Percentiles rank a stretch among this genome's conserved stretches.
Evolutionary conservation across 306 rosid species (phyloP).

Genomic region (Lablab purpureus): DNA sequence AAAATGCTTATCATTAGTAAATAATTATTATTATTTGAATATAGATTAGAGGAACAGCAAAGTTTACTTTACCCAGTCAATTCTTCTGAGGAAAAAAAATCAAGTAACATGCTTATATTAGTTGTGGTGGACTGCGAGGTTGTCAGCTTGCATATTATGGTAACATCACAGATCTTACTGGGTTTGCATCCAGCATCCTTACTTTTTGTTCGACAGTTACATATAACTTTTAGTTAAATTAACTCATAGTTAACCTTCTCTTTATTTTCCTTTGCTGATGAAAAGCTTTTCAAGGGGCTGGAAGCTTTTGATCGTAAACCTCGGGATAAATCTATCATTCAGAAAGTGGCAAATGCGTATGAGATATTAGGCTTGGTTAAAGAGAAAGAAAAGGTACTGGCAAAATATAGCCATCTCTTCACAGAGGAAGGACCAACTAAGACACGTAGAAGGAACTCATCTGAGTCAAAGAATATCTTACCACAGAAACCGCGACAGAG

Average conservation of each 20-base stretch:
- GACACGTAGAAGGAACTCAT: constrained; percentile 46
- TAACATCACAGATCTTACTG: not conserved
- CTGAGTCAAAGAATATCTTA: constrained; percentile 16
- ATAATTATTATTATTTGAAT: constrained; percentile 13
- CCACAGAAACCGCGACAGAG: constrained; percentile 32
- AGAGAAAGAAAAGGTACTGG: constrained; percentile 74
- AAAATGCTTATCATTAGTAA: not conserved
- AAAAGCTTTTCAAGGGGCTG: constrained; percentile 84
- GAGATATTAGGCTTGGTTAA: constrained; percentile 71
- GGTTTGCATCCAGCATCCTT: not conserved
- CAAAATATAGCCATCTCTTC: constrained; percentile 71
- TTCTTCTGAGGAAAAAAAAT: constrained; percentile 8
- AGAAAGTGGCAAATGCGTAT: constrained; percentile 81
- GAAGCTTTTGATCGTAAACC: constrained; percentile 94
- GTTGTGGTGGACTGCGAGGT: not conserved
- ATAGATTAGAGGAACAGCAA: not conserved
- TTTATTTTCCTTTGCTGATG: constrained; percentile 41
- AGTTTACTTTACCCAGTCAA: constrained; percentile 7
- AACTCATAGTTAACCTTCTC: constrained; percentile 37
- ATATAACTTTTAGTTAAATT: constrained; percentile 4
- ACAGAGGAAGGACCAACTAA: constrained; percentile 44
- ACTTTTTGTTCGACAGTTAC: constrained; percentile 4
- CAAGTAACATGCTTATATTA: constrained; percentile 11
- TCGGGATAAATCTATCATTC: constrained; percentile 73
- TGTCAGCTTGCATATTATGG: constrained; percentile 15